These are phyloP conservation scores for Lathyrus oleraceus DNA, from an alignment of 306 rosid species.

Conservation along the genomic window DNA sequence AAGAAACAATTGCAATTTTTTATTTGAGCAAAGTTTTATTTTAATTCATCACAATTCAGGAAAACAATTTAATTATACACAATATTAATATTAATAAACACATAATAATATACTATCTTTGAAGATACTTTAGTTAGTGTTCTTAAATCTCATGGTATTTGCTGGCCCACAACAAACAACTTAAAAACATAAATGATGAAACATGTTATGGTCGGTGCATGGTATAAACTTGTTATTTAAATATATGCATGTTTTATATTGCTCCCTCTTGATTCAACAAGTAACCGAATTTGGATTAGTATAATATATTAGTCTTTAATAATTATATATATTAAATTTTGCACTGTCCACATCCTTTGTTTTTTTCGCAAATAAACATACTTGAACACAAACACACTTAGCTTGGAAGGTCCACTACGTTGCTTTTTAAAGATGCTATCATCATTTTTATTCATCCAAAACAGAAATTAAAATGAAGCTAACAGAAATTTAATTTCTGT, in stretches of 20 bases:
- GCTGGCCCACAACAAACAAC: background rate
- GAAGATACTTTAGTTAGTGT: background rate
- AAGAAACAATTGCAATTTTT: no score
- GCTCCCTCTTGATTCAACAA: background rate
- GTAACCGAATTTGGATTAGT: background rate
- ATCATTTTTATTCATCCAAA: constrained; percentile 22
- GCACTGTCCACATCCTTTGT: no score
- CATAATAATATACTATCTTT: no score
- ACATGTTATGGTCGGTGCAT: background rate
- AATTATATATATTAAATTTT: background rate
- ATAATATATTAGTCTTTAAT: no score
- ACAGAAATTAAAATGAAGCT: background rate
- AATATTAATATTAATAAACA: no score
- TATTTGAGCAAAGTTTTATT: no score
- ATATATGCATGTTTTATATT: background rate
- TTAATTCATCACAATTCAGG: no score
- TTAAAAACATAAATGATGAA: background rate
- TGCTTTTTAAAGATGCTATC: background rate
- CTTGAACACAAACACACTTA: background rate
- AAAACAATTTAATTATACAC: no score
- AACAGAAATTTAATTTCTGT: background rate
- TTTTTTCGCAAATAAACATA: background rate
- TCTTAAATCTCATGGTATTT: background rate
- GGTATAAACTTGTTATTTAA: background rate
- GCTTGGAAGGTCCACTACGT: background rate